phyloP scores from a whole-genome alignment of 2,329 filamentous ascomycete genomes.

The Trichoderma semiorbis region DNA sequence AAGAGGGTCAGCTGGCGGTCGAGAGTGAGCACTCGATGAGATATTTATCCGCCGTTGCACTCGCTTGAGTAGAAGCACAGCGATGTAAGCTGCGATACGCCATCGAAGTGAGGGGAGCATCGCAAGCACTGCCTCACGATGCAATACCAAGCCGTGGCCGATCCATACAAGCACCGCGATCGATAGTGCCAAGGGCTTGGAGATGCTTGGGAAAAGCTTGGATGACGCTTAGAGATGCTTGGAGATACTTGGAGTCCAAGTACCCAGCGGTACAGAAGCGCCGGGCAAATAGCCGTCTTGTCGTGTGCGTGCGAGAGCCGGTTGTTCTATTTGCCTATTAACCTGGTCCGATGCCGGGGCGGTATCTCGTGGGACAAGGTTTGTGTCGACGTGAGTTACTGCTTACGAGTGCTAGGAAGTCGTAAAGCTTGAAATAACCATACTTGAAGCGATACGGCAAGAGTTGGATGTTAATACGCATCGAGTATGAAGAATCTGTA shows the following conservation, averaged over 20 bases:
- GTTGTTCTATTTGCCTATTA: not conserved
- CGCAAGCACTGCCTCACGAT: conserved; percentile 1
- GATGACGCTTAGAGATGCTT: not conserved
- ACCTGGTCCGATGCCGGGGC: conserved; percentile 12
- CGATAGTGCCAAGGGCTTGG: not conserved
- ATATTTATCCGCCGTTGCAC: conserved; percentile 1
- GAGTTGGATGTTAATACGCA: not conserved
- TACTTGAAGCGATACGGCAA: not conserved
- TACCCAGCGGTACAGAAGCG: not conserved
- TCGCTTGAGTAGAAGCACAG: not conserved
- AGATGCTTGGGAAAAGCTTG: not conserved
- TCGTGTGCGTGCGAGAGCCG: not conserved
- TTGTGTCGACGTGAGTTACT: not conserved
- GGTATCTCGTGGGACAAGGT: not conserved
- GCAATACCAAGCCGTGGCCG: not conserved
- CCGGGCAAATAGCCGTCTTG: conserved; percentile 1
- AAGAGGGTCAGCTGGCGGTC: not conserved
- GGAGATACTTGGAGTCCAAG: not conserved
- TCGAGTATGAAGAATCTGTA: not conserved
- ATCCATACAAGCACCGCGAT: not conserved
- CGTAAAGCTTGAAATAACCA: not conserved
- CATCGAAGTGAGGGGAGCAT: not conserved
- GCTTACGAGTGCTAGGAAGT: not conserved
- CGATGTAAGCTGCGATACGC: not conserved
- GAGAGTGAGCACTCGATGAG: not conserved